Percentiles rank a stretch among this genome's conserved stretches.
Evolutionary conservation across 768 basidiomycete species (phyloP).

Genomic region (Boletus rufocinnamomeus): DNA sequence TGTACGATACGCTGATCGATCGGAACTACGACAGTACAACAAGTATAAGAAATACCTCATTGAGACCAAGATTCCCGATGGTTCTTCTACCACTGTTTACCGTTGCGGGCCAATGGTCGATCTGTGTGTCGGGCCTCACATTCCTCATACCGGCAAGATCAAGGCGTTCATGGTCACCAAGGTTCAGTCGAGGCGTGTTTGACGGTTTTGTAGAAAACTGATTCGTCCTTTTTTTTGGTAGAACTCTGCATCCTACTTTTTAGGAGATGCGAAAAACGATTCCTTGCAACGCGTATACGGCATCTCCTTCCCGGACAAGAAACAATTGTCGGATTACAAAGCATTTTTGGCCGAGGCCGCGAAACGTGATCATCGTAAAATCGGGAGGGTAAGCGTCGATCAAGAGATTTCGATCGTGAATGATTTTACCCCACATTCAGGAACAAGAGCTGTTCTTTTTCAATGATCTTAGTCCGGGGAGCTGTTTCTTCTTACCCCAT

Average conservation of each 20-base stretch:
- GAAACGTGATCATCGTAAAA: slow-evolving; percentile 96
- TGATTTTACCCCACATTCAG: slow-evolving; percentile 33
- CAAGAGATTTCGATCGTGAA: neutral
- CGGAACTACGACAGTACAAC: slow-evolving; percentile 74
- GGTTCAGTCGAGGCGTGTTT: slow-evolving; percentile 40
- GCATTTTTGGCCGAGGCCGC: slow-evolving; percentile 94
- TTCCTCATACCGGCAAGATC: slow-evolving; percentile 96
- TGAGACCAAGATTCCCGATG: slow-evolving; percentile 93
- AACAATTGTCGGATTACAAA: slow-evolving; percentile 94
- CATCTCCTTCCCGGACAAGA: slow-evolving; percentile 98
- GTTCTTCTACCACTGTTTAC: slow-evolving; percentile 95
- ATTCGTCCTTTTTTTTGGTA: slow-evolving; percentile 33
- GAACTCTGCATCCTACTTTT: slow-evolving; percentile 98
- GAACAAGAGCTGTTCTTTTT: slow-evolving; percentile 99
- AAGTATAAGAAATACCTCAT: slow-evolving; percentile 98
- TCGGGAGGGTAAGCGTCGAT: slow-evolving; percentile 65
- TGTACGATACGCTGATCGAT: slow-evolving; percentile 3
- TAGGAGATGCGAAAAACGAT: slow-evolving; percentile 91
- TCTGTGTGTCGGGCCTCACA: slow-evolving; percentile 95
- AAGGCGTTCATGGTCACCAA: slow-evolving; percentile 98
- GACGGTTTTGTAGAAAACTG: neutral
- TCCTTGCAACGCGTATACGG: slow-evolving; percentile 96
- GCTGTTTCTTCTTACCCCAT: slow-evolving; percentile 95
- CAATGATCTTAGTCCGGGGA: slow-evolving; percentile 94
- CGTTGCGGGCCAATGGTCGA: slow-evolving; percentile 99